These are phyloP conservation scores for Babesia bigemina DNA, from an alignment of 169 alveolate genomes.

Conservation along the genomic window DNA sequence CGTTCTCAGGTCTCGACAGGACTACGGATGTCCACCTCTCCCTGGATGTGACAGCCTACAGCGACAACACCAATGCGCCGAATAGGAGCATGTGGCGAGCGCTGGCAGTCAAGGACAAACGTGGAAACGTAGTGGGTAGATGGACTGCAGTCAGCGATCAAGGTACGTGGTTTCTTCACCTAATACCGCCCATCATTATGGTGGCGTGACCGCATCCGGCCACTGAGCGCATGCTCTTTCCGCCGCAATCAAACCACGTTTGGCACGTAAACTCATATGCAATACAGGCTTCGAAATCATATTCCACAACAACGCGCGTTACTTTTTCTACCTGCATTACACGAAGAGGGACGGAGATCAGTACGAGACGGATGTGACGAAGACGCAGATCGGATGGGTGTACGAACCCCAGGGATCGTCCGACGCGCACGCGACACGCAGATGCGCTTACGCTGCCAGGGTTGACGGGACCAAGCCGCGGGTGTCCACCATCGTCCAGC, in stretches of 20 bases:
- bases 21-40: constrained; percentile 36
- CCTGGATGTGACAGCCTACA: constrained; percentile 23
- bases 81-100: constrained; percentile 39
- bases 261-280: background rate
- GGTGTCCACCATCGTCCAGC: constrained; percentile 25
- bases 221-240: too few relatives aligned
- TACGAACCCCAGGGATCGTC: background rate
- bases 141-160: constrained; percentile 67
- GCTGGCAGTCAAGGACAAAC: constrained; percentile 51
- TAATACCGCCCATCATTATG: background rate
- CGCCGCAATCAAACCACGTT: too few relatives aligned
- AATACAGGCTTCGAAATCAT: constrained; percentile 39
- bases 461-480: constrained; percentile 3
- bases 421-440: background rate
- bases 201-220: too few relatives aligned
- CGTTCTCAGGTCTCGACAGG: constrained; percentile 27
- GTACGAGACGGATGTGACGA: constrained; percentile 46
- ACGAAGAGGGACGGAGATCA: constrained; percentile 33
- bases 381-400: constrained; percentile 56
- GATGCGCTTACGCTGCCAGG: constrained; percentile 44
- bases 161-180: constrained; percentile 21
- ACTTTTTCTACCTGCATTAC: constrained; percentile 44
- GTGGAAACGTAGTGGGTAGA: constrained; percentile 40
- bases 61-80: background rate
- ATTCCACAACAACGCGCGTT: constrained; percentile 18